Conservation (phyloP, 495 filamentous ascomycete species). For the Penicillium flavigenum region DNA sequence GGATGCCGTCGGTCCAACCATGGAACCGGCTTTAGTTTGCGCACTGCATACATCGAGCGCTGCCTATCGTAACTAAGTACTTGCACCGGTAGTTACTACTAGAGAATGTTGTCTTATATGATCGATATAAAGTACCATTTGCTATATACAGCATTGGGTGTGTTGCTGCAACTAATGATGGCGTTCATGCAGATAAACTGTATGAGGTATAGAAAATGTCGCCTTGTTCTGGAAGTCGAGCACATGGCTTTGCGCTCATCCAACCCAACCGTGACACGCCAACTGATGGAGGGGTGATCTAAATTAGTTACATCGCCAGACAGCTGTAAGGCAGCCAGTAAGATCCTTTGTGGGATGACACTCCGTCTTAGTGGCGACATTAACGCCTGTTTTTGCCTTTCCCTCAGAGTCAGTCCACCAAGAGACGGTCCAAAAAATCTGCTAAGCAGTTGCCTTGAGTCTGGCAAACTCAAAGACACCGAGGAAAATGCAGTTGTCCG, state of each 20-base stretch:
- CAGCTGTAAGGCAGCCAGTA: slow-evolving; percentile 11
- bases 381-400: not conserved
- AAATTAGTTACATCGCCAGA: slow-evolving; percentile 8
- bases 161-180: slow-evolving; percentile 17
- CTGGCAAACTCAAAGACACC: slow-evolving; percentile 12
- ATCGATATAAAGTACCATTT: not conserved
- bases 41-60: slow-evolving; percentile 11
- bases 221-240: slow-evolving; percentile 26
- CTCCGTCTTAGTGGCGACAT: slow-evolving; percentile 7
- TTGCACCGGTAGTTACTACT: not conserved
- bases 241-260: slow-evolving; percentile 27
- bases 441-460: not conserved
- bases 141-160: not conserved
- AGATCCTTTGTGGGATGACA: not conserved
- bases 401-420: slow-evolving; percentile 3
- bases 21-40: slow-evolving; percentile 17
- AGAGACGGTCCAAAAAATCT: not conserved
- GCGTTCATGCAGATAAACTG: slow-evolving; percentile 30
- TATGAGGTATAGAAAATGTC: slow-evolving; percentile 17
- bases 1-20: slow-evolving; percentile 25
- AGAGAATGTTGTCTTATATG: not conserved
- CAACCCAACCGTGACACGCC: slow-evolving; percentile 30
- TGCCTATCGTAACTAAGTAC: slow-evolving; percentile 4
- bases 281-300: slow-evolving; percentile 11
- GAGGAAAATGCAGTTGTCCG: slow-evolving; percentile 22